Evolutionary conservation across 2,329 filamentous ascomycete species (phyloP), one percentile per base, ranked within the genome.

Genomic region (Sporothrix globosa): DNA sequence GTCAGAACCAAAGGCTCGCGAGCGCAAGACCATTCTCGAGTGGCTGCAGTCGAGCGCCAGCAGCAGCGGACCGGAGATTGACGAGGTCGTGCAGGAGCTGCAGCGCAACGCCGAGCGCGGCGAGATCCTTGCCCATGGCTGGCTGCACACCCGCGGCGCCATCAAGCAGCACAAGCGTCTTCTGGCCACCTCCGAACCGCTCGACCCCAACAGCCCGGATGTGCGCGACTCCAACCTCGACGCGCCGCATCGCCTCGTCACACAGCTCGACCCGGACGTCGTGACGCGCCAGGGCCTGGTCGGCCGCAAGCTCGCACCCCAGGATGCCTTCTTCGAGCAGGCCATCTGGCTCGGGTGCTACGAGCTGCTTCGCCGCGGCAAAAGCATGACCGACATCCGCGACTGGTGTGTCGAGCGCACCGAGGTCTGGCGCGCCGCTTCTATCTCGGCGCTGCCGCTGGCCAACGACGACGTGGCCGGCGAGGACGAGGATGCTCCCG

Each of bases 321-420:
- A 94, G 75, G 96, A 99, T 77, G 89, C 93, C 74, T 94, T 90
- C 76, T 96, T 95, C 73, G 96, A 99, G 81, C 88, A 91, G 68
- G 91, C 93, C 2, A 92, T 97, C 61, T 98, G 96, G 94, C 86
- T 94, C 72, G 91, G 92, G n/a, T 96, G 92, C 80, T 98, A 93
- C 83, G 93, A 97, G 79, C 92, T 97, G 83, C 84, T 99, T 68
- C 89, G 95, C 65, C 89, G 93, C 60, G 96, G 96, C n/a, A 90
- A 88, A 74, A 88, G 85, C 72, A 88, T 91, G 81, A 81, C 86
- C 10, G 87, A 91, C 50, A 91, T 98, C 73, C 87, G 89, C 69
- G 91, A 94, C 65, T 97, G 93, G 92, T 97, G 93, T 76, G 83
- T 90, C 61, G 91, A 95, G 75, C 87, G 92, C 71, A 92, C 92